These are phyloP conservation scores for Solanum chmielewskii DNA, from an alignment of 257 asterid species.

Conservation along the genomic window DNA sequence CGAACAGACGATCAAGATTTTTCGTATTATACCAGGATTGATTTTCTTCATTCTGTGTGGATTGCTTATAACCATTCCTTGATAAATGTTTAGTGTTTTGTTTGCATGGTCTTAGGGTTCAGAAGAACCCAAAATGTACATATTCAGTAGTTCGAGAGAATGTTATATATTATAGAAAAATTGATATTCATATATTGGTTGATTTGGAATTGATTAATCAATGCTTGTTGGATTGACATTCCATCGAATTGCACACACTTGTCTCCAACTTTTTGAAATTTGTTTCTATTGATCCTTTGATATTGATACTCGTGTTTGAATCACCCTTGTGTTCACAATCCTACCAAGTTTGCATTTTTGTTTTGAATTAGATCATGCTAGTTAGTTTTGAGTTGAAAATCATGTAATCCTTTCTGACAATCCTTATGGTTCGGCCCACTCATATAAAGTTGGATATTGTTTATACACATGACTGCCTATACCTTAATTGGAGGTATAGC, in stretches of 20 bases:
- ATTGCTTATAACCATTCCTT: background rate
- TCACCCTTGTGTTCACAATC: background rate
- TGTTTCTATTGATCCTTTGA: background rate
- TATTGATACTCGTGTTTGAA: background rate
- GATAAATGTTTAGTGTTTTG: background rate
- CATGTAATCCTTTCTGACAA: background rate
- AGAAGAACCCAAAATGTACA: background rate
- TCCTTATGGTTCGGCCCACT: background rate
- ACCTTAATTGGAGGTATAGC: background rate
- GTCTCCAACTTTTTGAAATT: background rate
- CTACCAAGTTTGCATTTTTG: too few relatives aligned
- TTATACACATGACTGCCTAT: background rate
- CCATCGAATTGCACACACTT: background rate
- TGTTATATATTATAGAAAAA: too few relatives aligned
- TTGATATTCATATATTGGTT: background rate
- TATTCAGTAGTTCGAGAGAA: background rate
- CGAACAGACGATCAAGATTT: background rate
- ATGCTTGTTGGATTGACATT: too few relatives aligned
- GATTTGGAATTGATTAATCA: too few relatives aligned
- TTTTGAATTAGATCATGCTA: background rate
- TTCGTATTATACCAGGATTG: background rate
- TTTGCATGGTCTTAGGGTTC: background rate
- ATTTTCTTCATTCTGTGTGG: background rate
- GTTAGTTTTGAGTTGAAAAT: background rate
- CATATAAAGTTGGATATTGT: background rate